Percentiles rank a stretch among this genome's conserved stretches.
Conservation (phyloP, 106 monocot species). For the Gastrodia elata region DNA sequence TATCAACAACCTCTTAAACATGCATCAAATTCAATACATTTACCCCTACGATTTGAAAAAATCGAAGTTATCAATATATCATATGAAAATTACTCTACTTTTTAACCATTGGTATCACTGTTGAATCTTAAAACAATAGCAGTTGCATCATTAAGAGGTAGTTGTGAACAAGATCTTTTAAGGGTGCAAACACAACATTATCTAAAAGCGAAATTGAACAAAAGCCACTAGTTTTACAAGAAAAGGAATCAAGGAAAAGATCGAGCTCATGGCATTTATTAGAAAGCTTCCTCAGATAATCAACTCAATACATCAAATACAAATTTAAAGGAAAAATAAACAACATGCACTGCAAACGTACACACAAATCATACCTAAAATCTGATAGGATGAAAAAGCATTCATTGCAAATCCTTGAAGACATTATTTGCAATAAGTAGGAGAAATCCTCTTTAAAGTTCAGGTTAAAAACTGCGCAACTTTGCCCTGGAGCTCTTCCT, state of each 20-base stretch:
- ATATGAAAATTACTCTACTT: too few species aligned
- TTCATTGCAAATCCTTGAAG: neutral
- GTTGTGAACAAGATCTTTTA: too few species aligned
- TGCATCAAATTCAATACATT: too few species aligned
- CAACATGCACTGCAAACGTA: neutral
- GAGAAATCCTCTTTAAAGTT: neutral
- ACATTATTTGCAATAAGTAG: neutral
- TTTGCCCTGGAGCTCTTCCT: conserved; percentile 51
- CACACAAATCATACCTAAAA: neutral
- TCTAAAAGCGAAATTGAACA: too few species aligned
- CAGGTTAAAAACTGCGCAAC: conserved; percentile 17
- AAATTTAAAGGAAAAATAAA: neutral
- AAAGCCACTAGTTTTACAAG: too few species aligned
- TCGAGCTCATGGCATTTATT: neutral
- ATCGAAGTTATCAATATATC: too few species aligned
- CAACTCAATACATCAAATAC: neutral
- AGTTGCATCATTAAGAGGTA: too few species aligned
- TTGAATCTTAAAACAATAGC: too few species aligned
- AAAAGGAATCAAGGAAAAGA: neutral
- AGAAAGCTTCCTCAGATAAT: neutral
- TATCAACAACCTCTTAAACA: too few species aligned
- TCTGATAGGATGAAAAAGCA: neutral
- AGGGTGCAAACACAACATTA: too few species aligned
- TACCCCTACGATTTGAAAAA: too few species aligned
- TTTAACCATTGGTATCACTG: too few species aligned